Conservation (phyloP, 2,329 filamentous ascomycete species). For the Colletotrichum spaethianum region DNA sequence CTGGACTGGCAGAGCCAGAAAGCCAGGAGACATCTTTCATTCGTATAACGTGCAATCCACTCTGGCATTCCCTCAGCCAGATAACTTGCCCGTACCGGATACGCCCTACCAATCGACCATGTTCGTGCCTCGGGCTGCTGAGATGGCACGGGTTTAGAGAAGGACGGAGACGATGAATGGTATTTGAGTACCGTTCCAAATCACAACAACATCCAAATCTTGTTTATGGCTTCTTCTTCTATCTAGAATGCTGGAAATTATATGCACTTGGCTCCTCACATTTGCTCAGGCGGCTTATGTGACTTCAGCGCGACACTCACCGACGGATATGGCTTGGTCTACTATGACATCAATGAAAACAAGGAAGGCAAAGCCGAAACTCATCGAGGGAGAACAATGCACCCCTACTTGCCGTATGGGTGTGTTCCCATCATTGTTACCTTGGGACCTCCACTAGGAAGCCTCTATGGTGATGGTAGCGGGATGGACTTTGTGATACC, state of each 20-base stretch:
- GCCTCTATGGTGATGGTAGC: neutral
- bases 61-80: too few species aligned
- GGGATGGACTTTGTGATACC: neutral
- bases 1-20: neutral
- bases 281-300: neutral
- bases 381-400: neutral
- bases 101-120: neutral
- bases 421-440: constrained; percentile 10
- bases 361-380: neutral
- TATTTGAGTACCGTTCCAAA: neutral
- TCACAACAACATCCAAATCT: neutral
- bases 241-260: neutral
- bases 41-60: too few species aligned
- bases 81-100: neutral
- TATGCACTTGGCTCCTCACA: neutral
- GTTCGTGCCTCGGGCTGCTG: neutral
- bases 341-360: constrained; percentile 9
- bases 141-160: neutral
- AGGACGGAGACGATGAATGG: neutral
- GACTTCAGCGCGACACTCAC: neutral
- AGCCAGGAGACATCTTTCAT: neutral
- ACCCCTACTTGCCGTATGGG: neutral
- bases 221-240: neutral
- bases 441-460: neutral
- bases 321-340: neutral